Conservation (phyloP, 129 eudicot genomes). For the Pittosporum tobira region DNA sequence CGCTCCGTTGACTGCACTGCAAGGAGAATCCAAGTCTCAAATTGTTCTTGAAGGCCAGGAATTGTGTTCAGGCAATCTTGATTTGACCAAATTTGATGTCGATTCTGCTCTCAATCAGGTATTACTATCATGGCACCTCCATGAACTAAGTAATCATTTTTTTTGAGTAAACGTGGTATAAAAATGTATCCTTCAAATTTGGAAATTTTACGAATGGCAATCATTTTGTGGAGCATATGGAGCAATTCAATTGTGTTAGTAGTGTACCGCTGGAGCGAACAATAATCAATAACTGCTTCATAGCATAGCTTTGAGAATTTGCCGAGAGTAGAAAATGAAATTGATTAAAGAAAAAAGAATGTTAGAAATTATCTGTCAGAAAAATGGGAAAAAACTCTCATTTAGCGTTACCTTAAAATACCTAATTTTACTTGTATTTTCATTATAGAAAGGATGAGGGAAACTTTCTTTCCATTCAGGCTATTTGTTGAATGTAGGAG, state of each 20-base stretch:
- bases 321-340: background rate
- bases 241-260: background rate
- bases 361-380: too few species aligned
- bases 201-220: too few species aligned
- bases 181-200: too few species aligned
- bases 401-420: too few species aligned
- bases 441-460: too few species aligned
- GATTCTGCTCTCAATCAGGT: constrained; percentile 56
- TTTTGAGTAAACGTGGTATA: too few species aligned
- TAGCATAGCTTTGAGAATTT: background rate
- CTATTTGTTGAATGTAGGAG: too few species aligned
- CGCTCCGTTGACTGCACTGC: constrained; percentile 13
- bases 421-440: too few species aligned
- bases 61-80: constrained; percentile 23
- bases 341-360: too few species aligned
- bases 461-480: too few species aligned
- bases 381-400: too few species aligned
- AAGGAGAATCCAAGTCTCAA: constrained; percentile 20
- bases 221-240: background rate
- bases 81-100: constrained; percentile 47
- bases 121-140: background rate
- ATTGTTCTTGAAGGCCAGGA: constrained; percentile 32
- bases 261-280: background rate
- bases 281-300: background rate
- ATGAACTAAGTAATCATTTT: too few species aligned